Conservation (phyloP, 2,329 filamentous ascomycete species). For the Alternaria brassicae region DNA sequence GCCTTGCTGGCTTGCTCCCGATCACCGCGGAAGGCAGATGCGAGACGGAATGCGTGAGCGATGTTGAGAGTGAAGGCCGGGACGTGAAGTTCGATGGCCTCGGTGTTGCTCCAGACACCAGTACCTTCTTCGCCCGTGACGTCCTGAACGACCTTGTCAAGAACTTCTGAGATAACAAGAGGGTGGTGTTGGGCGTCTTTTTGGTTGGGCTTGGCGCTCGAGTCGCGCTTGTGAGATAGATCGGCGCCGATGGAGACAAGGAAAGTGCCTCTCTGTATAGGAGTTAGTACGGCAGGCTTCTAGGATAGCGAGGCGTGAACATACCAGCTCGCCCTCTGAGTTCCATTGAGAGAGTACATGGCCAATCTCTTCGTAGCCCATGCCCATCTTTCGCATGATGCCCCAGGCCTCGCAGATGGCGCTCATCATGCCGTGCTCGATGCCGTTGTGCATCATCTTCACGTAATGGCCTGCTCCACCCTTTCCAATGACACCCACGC, state of each 20-base stretch:
- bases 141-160: conserved; percentile 76
- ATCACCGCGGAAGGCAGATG: conserved; percentile 67
- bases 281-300: conserved; percentile 1
- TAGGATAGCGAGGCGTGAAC: neutral
- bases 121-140: conserved; percentile 71
- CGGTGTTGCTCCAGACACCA: conserved; percentile 69
- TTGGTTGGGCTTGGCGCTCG: conserved; percentile 7
- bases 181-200: conserved; percentile 18
- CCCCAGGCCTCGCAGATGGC: conserved; percentile 70
- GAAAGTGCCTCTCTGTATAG: conserved; percentile 60
- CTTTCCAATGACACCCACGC: conserved; percentile 66
- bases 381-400: conserved; percentile 65
- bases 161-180: conserved; percentile 66
- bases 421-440: conserved; percentile 75
- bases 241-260: conserved; percentile 68
- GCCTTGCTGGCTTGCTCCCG: conserved; percentile 61
- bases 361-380: conserved; percentile 67
- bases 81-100: conserved; percentile 68
- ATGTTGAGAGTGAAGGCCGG: conserved; percentile 69
- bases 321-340: conserved; percentile 61
- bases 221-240: conserved; percentile 63
- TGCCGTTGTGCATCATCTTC: conserved; percentile 79
- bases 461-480: conserved; percentile 73
- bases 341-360: conserved; percentile 69
- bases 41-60: conserved; percentile 68